Conservation (phyloP, 2,329 filamentous ascomycete species). For the Macroventuria anomochaeta region DNA sequence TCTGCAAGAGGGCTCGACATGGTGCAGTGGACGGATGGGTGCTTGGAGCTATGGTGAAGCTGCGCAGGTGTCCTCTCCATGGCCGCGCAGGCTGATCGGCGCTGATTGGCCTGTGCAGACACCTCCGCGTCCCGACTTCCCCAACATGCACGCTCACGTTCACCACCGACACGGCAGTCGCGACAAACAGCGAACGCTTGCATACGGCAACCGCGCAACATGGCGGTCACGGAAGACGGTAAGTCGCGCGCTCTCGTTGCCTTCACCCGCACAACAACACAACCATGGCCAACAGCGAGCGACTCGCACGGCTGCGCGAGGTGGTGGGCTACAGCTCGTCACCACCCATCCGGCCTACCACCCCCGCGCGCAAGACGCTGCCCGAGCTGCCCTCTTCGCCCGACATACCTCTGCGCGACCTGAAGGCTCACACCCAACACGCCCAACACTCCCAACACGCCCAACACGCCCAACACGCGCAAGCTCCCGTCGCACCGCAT, state of each 20-base stretch:
- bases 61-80: slow-evolving; percentile 36
- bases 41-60: slow-evolving; percentile 18
- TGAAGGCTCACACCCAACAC: no score
- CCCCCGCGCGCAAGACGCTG: slow-evolving; percentile 3
- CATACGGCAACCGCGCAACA: slow-evolving; percentile 18
- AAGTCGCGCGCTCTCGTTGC: slow-evolving; percentile 23
- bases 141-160: slow-evolving; percentile 20
- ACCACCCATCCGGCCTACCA: background rate
- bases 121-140: slow-evolving; percentile 24
- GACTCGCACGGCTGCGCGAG: slow-evolving; percentile 16
- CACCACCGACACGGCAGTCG: slow-evolving; percentile 4
- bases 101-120: slow-evolving; percentile 26
- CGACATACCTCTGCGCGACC: slow-evolving; percentile 20
- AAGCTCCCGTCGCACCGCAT: background rate
- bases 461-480: no score
- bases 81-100: slow-evolving; percentile 18
- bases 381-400: slow-evolving; percentile 12
- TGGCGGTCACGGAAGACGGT: slow-evolving; percentile 50
- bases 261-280: background rate
- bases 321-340: slow-evolving; percentile 33
- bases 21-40: slow-evolving; percentile 27
- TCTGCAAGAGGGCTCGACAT: slow-evolving; percentile 68
- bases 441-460: no score
- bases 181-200: no score
- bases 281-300: slow-evolving; percentile 1